Evolutionary conservation across 305 asterid species (phyloP).

Genomic region (Withania somnifera): DNA sequence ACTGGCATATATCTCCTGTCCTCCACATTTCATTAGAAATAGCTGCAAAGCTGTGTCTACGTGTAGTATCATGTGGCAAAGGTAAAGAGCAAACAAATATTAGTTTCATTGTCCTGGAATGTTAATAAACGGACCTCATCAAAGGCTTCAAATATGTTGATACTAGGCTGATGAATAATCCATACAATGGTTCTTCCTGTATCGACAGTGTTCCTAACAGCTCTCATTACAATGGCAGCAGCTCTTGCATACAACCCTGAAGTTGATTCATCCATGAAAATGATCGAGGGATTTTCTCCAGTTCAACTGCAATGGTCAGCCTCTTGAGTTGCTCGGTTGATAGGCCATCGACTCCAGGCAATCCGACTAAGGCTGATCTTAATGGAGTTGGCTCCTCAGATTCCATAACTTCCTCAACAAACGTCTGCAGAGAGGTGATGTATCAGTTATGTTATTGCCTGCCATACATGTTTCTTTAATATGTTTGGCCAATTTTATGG

Average conservation of each 20-base stretch:
- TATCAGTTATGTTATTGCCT: not conserved
- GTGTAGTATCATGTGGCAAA: not conserved
- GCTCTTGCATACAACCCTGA: conserved; percentile 58
- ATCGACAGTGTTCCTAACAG: not conserved
- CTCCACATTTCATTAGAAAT: conserved; percentile 61
- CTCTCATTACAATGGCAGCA: conserved; percentile 37
- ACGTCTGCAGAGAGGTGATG: conserved; percentile 9
- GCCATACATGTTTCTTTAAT: not conserved
- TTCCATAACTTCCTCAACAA: conserved; percentile 40
- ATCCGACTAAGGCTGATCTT: conserved; percentile 36
- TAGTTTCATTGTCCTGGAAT: too few relatives aligned
- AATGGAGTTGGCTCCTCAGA: conserved; percentile 37
- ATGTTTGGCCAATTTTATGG: conserved; percentile 14
- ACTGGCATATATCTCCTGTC: conserved; percentile 54
- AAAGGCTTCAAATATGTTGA: conserved; percentile 25
- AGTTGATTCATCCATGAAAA: conserved; percentile 24
- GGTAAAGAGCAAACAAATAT: not conserved
- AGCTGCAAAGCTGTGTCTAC: conserved; percentile 19
- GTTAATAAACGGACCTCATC: conserved; percentile 12
- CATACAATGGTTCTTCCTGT: not conserved
- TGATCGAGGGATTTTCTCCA: conserved; percentile 30
- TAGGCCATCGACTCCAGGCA: conserved; percentile 51
- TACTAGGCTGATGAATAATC: not conserved
- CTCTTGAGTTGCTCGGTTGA: conserved; percentile 53
- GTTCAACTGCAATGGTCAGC: conserved; percentile 55